Conservation (phyloP, 164 flowering plant species). For the Taxillus chinensis region DNA sequence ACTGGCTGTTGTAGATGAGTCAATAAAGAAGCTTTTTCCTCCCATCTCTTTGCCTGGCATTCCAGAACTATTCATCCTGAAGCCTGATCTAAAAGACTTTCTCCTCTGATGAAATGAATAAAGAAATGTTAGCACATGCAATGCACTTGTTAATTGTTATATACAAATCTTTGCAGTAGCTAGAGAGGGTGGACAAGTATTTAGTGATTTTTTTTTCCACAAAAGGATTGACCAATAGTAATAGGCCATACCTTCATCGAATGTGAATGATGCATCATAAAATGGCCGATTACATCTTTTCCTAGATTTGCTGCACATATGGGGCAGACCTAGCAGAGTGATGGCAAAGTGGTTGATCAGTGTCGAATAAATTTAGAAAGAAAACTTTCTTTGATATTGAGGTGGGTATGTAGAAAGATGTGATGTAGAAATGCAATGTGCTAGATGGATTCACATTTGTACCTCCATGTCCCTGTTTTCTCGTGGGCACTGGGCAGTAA, state of each 20-base stretch:
- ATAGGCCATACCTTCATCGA: constrained; percentile 47
- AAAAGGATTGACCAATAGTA: background rate
- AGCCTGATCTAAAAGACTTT: constrained; percentile 44
- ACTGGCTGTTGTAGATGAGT: constrained; percentile 20
- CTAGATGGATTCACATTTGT: background rate
- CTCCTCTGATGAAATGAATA: constrained; percentile 41
- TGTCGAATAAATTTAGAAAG: background rate
- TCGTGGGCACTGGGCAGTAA: too few species aligned
- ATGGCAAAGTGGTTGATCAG: background rate
- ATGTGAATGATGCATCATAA: constrained; percentile 53
- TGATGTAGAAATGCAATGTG: background rate
- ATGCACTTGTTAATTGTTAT: background rate
- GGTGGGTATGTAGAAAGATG: background rate
- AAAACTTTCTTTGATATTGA: background rate
- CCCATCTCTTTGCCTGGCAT: constrained; percentile 37
- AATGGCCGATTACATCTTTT: constrained; percentile 65
- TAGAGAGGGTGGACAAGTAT: too few species aligned
- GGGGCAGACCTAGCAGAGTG: constrained; percentile 73
- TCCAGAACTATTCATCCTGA: constrained; percentile 26
- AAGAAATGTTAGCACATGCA: background rate
- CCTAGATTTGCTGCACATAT: constrained; percentile 77
- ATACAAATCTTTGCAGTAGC: background rate
- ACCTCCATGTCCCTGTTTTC: too few species aligned
- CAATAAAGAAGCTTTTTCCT: constrained; percentile 34
- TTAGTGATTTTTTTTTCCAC: too few species aligned